Base-by-base conservation (phyloP, 2,329 filamentous ascomycete species). In the Pyrenochaeta sp. region DNA sequence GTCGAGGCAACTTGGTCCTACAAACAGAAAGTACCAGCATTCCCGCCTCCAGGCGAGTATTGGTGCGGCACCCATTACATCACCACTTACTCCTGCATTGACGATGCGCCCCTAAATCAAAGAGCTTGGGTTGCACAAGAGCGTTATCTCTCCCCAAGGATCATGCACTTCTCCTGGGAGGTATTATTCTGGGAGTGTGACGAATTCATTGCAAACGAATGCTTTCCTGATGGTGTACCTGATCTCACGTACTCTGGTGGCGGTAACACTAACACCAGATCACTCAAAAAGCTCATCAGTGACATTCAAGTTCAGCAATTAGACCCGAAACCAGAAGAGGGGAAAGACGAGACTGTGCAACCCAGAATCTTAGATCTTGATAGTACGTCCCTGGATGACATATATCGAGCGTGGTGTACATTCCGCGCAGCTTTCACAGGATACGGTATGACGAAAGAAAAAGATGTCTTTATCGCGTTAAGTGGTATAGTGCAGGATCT, bases 71-170 rank as follows among this genome's bases (percentile, higher is more conserved):
- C 27, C 19, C 7, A 37, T 9, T 14, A 22, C 7, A 23, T 27
- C 5, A 17, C 3, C 11, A 1, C 36, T 10, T 30, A 1, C 9
- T 3, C 3, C 22, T 4, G 23, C 15, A 1, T 51, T 18, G 39
- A 35, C 9, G 6, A 3, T 6, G 35, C 44, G 7, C 53, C 51
- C 5, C 22, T 56, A 11, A 54, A 54, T 22, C 7, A 19, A 21
- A 42, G 53, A 19, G 55, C 44, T 7, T 59, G 55, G 53, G 48
- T 57, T 9, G 37, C 46, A 3, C 55, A 59, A 22, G 55, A 59
- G 22, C 42, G 53, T 0, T 42, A 41, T 10, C 17, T 59, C 7
- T 44, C 53, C 4, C 34, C 30, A 4, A 32, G 55, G 8, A 43
- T 44, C n/a, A 19, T 53, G 11, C 49, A 55, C 20, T 59, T 59